Evolutionary conservation across 2,329 filamentous ascomycete species (phyloP).

Genomic region (Didymella arachidicola): DNA sequence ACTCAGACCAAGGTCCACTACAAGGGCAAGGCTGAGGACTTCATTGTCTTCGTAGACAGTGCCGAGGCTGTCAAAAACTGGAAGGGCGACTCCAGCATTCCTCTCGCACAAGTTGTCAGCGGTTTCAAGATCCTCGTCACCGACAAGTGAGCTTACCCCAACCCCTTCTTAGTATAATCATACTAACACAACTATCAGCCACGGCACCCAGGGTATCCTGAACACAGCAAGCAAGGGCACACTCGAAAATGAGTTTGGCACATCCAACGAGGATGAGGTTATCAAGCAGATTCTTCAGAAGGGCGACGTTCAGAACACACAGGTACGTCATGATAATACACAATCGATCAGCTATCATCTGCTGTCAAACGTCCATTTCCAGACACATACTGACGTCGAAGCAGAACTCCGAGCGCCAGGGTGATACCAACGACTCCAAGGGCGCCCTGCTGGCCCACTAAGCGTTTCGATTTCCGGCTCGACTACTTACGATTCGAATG

Average conservation of each 20-base stretch:
- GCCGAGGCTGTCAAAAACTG: constrained; percentile 76
- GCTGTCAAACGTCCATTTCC: background rate
- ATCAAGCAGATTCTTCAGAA: constrained; percentile 82
- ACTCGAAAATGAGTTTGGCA: constrained; percentile 89
- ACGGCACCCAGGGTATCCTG: constrained; percentile 82
- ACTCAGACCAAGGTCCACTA: constrained; percentile 79
- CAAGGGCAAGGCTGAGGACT: constrained; percentile 77
- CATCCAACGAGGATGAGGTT: constrained; percentile 77
- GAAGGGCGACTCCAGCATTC: constrained; percentile 78
- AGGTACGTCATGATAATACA: constrained; percentile 15
- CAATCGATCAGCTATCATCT: background rate
- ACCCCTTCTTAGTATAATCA: background rate
- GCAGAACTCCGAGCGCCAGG: constrained; percentile 53
- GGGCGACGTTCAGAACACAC: constrained; percentile 58
- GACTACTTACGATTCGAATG: constrained; percentile 29
- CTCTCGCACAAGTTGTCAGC: constrained; percentile 84
- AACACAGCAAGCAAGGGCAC: constrained; percentile 77
- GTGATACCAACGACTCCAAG: constrained; percentile 53
- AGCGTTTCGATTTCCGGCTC: constrained; percentile 15
- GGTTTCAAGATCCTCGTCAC: constrained; percentile 90
- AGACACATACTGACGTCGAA: constrained; percentile 15
- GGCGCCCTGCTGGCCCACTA: constrained; percentile 48
- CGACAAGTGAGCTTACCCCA: constrained; percentile 73
- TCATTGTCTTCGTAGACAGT: constrained; percentile 70
- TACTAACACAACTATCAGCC: constrained; percentile 60